Percentiles rank a stretch among this genome's conserved stretches.
These are phyloP conservation scores for Pseudoperonospora humuli DNA, from an alignment of 352 stramenopile genomes.

Conservation along the genomic window DNA sequence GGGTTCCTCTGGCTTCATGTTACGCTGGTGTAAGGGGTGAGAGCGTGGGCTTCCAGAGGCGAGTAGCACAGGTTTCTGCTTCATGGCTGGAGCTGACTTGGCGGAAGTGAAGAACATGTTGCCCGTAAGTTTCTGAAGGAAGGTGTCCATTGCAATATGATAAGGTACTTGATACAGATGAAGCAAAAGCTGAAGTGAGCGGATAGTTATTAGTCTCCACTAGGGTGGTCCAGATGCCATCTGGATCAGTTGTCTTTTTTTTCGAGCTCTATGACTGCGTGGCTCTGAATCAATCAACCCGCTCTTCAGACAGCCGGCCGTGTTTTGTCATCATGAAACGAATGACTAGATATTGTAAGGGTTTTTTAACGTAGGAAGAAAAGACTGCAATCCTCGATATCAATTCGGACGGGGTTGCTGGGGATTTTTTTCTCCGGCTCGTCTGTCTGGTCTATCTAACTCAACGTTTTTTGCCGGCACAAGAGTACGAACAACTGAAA, in stretches of 20 bases:
- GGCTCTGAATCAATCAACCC: too few relatives aligned
- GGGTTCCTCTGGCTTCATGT: slow-evolving; percentile 38
- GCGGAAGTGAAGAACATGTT: slow-evolving; percentile 23
- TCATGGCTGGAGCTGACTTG: slow-evolving; percentile 14
- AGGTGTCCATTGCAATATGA: slow-evolving; percentile 35
- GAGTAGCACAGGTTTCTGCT: slow-evolving; percentile 16
- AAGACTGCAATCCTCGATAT: slow-evolving; percentile 10
- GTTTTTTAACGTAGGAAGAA: too few relatives aligned
- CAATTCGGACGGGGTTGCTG: slow-evolving; percentile 26
- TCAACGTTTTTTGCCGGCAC: slow-evolving; percentile 2
- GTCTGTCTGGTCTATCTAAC: slow-evolving; percentile 10
- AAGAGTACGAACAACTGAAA: slow-evolving; percentile 4
- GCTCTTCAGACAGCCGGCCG: too few relatives aligned
- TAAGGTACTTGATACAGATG: slow-evolving; percentile 11
- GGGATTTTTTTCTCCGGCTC: slow-evolving; percentile 20
- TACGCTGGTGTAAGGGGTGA: slow-evolving; percentile 22
- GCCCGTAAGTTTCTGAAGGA: slow-evolving; percentile 27
- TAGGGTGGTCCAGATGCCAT: slow-evolving; percentile 2
- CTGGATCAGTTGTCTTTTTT: slow-evolving; percentile 9
- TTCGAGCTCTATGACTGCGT: too few relatives aligned
- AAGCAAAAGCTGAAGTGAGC: slow-evolving; percentile 41
- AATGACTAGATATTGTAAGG: too few relatives aligned
- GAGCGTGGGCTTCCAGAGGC: slow-evolving; percentile 12
- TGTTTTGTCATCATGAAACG: too few relatives aligned
- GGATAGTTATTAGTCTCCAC: too few relatives aligned